These are phyloP conservation scores for Penicillium fuscoglaucum DNA, from an alignment of 2,329 filamentous ascomycete genomes.

Conservation along the genomic window DNA sequence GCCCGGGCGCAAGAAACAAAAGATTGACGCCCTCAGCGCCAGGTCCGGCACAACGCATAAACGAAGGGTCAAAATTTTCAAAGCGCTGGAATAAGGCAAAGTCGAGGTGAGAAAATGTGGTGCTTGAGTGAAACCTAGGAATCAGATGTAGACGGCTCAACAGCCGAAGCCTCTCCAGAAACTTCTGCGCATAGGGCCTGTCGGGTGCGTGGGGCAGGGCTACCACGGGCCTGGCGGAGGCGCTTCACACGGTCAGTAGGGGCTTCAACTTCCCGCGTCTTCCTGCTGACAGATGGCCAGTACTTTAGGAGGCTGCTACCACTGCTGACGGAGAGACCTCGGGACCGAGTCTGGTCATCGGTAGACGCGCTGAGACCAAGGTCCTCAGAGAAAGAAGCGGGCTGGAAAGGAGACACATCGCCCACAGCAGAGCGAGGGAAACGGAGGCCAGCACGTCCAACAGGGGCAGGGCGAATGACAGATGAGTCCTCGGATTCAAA, in stretches of 20 bases:
- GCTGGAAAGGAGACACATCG: neutral
- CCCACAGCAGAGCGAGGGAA: neutral
- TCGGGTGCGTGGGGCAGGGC: slow-evolving; percentile 4
- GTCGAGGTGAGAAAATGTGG: neutral
- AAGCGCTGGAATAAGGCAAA: neutral
- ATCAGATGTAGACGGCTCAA: neutral
- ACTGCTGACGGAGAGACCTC: neutral
- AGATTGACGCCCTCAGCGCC: neutral
- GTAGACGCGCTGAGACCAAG: neutral
- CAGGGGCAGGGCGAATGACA: neutral
- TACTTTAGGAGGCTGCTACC: neutral
- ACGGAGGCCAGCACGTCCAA: neutral
- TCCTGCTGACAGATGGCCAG: neutral
- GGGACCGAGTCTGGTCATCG: neutral
- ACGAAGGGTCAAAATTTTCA: neutral
- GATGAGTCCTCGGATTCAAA: neutral
- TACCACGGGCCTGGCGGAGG: slow-evolving; percentile 1
- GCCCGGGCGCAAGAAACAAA: neutral
- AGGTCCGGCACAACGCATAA: neutral
- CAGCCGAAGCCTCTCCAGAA: neutral
- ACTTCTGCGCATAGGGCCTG: neutral
- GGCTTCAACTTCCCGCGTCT: neutral
- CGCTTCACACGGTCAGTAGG: slow-evolving; percentile 4
- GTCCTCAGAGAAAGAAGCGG: slow-evolving; percentile 13
- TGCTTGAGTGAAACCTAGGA: neutral